phyloP scores from a whole-genome alignment of 345 rosid genomes.

The Syzygium grande region DNA sequence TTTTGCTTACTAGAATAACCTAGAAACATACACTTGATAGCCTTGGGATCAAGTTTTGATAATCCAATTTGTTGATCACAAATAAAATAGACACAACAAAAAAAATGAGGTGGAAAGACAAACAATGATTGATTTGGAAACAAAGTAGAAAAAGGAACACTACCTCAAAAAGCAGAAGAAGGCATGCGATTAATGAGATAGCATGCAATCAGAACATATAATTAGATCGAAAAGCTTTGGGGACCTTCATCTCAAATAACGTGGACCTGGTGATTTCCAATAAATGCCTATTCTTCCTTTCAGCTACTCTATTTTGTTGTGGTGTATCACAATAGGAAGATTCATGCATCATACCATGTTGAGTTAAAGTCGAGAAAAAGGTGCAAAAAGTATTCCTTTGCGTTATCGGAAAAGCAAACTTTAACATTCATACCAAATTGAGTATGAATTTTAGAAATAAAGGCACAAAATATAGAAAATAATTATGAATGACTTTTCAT shows the following conservation, averaged over 20 bases:
- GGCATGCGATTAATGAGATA: not conserved
- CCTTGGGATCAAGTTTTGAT: not conserved
- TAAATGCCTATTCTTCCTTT: not conserved
- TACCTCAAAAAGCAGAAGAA: not conserved
- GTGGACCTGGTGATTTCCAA: not conserved
- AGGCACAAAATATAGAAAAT: not conserved
- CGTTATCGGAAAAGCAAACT: not conserved
- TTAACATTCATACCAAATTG: not conserved
- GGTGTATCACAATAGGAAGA: not conserved
- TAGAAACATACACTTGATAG: not conserved
- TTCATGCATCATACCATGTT: too few relatives aligned
- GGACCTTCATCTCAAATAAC: not conserved
- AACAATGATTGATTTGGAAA: not conserved
- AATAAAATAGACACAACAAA: not conserved
- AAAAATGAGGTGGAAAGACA: not conserved
- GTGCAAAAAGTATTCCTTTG: too few relatives aligned
- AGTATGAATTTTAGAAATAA: not conserved
- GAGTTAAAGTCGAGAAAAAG: not conserved
- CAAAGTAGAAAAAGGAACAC: not conserved
- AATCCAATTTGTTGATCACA: rapidly evolving
- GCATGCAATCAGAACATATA: not conserved
- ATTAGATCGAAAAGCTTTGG: not conserved
- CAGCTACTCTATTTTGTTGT: not conserved
- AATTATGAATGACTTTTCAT: not conserved
- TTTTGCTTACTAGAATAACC: not conserved